phyloP scores from a whole-genome alignment of 2,329 filamentous ascomycete species.

The Drechslerella stenobrocha region DNA sequence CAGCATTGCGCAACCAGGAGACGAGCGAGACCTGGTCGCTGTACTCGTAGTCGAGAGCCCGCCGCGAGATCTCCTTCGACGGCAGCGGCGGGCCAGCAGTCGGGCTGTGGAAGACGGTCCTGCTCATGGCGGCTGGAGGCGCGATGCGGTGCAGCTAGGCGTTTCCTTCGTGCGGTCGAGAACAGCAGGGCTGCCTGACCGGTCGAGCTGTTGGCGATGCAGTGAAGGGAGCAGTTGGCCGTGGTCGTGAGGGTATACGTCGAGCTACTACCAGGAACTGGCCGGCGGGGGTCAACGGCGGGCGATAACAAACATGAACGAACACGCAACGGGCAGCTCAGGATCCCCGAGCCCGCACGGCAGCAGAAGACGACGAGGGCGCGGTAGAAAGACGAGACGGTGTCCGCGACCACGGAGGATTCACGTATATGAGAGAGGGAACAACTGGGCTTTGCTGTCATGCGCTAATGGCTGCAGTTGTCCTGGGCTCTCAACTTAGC shows the following conservation, averaged over 20 bases:
- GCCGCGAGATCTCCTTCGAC: conserved; percentile 73
- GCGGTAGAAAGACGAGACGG: conserved; percentile 5
- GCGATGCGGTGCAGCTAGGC: not conserved
- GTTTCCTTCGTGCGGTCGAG: not conserved
- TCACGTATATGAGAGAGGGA: not conserved
- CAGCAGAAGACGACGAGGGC: not conserved
- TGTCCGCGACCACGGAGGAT: conserved; percentile 14
- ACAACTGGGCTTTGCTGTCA: too few species aligned
- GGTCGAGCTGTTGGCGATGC: not conserved
- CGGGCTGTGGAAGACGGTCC: conserved; percentile 53
- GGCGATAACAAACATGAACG: too few species aligned
- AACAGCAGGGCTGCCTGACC: not conserved
- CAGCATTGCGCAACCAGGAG: conserved; percentile 79
- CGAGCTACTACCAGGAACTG: too few species aligned
- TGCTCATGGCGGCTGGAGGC: conserved; percentile 30
- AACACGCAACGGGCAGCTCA: too few species aligned
- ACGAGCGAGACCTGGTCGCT: conserved; percentile 74
- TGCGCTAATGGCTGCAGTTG: too few species aligned
- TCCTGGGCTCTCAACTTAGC: not conserved
- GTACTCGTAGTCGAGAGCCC: conserved; percentile 80
- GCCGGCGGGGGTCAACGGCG: too few species aligned
- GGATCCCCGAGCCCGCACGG: not conserved
- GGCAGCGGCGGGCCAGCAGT: conserved; percentile 65
- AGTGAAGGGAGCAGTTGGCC: not conserved
- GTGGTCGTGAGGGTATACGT: too few species aligned